These are phyloP conservation scores for Lichtheimia ornata DNA, from an alignment of 371 early-diverging fungal genomes.

Conservation along the genomic window DNA sequence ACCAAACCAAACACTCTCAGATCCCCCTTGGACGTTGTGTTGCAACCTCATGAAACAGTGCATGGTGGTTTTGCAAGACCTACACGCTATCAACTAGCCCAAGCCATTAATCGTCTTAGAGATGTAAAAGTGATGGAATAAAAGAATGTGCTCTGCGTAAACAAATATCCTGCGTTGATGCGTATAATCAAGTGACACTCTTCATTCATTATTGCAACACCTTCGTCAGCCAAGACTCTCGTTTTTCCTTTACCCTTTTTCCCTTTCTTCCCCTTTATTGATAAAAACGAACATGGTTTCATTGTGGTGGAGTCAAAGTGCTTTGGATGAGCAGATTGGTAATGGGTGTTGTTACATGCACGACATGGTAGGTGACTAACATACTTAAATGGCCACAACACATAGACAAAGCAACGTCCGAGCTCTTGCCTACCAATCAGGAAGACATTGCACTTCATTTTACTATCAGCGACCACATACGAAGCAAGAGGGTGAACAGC, in stretches of 20 bases:
- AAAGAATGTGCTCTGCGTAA: neutral
- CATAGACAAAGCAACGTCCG: conserved; percentile 87
- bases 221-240: neutral
- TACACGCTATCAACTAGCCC: conserved; percentile 8
- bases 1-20: neutral
- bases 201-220: neutral
- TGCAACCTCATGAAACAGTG: neutral
- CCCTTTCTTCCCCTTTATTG: neutral
- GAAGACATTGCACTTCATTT: conserved; percentile 82
- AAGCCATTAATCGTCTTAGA: conserved; percentile 12
- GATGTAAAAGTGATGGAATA: neutral
- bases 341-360: neutral
- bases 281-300: conserved; percentile 23
- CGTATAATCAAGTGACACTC: neutral
- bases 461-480: conserved; percentile 90
- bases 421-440: conserved; percentile 80
- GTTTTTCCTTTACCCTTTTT: neutral
- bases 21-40: conserved; percentile 5
- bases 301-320: conserved; percentile 46
- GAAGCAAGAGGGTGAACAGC: conserved; percentile 80
- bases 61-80: conserved; percentile 8
- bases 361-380: too few species aligned
- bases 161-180: too few species aligned
- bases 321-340: conserved; percentile 47
- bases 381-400: neutral